Evolutionary conservation across 306 rosid genomes (phyloP).

Genomic region (Begonia fuchsioides): DNA sequence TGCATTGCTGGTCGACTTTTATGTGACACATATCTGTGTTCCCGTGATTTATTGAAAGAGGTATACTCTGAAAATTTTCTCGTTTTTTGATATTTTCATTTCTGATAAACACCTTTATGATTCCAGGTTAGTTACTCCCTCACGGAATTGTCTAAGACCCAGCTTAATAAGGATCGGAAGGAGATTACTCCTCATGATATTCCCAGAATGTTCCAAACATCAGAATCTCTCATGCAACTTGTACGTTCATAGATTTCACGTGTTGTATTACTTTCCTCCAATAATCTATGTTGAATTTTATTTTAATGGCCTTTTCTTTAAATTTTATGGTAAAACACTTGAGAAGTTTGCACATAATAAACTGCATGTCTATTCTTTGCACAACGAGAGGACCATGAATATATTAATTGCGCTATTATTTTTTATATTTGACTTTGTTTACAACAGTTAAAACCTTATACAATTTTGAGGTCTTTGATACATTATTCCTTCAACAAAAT

Average conservation of each 20-base stretch:
- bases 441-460: no score
- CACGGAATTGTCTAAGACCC: conserved; percentile 78
- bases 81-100: not conserved
- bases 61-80: conserved; percentile 17
- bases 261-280: not conserved
- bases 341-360: no score
- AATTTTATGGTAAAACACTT: not conserved
- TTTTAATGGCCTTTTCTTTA: not conserved
- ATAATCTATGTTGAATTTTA: not conserved
- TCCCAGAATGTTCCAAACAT: conserved; percentile 56
- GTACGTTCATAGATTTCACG: conserved; percentile 25
- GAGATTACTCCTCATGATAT: conserved; percentile 77
- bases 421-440: no score
- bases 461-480: no score
- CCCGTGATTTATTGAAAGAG: conserved; percentile 91
- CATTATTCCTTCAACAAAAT: no score
- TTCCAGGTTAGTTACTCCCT: conserved; percentile 88
- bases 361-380: no score
- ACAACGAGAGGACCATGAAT: no score
- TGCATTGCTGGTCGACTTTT: conserved; percentile 88
- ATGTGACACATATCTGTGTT: conserved; percentile 77
- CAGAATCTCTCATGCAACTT: conserved; percentile 66
- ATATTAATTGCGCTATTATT: no score
- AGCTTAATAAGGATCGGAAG: conserved; percentile 73
- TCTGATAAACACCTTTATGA: conserved; percentile 6